Evolutionary conservation across 805 yeast genomes (phyloP).

Genomic region (Clavispora santaluciae): DNA sequence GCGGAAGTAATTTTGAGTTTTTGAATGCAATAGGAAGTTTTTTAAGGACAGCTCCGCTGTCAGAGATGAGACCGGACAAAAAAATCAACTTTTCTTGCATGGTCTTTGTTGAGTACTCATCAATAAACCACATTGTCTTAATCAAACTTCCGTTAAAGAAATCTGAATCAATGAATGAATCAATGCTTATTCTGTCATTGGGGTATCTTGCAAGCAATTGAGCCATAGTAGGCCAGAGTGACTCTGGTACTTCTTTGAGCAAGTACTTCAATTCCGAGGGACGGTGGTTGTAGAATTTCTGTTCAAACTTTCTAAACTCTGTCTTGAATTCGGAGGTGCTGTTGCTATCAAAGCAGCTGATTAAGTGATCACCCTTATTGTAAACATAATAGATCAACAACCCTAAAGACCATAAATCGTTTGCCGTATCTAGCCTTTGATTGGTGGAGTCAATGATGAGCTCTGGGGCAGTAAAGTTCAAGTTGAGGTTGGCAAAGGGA

Average conservation of each 20-base stretch:
- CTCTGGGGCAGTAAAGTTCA: slow-evolving; percentile 83
- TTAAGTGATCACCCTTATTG: slow-evolving; percentile 44
- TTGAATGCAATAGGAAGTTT: slow-evolving; percentile 42
- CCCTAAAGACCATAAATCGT: slow-evolving; percentile 85
- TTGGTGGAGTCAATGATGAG: slow-evolving; percentile 56
- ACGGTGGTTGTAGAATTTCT: slow-evolving; percentile 37
- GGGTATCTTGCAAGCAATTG: slow-evolving; percentile 55
- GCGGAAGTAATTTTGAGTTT: slow-evolving; percentile 70
- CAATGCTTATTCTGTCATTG: slow-evolving; percentile 52
- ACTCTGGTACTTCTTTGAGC: slow-evolving; percentile 53
- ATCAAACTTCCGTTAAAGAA: slow-evolving; percentile 81
- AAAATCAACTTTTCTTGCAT: slow-evolving; percentile 63
- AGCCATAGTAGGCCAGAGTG: slow-evolving; percentile 46
- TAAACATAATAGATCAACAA: slow-evolving; percentile 69
- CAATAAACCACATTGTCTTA: slow-evolving; percentile 74
- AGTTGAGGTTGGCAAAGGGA: slow-evolving; percentile 70
- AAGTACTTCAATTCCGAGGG: slow-evolving; percentile 38
- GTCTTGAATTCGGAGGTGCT: slow-evolving; percentile 58
- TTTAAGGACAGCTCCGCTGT: slow-evolving; percentile 19
- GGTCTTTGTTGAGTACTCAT: slow-evolving; percentile 74
- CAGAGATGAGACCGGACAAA: slow-evolving; percentile 54
- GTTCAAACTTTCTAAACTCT: slow-evolving; percentile 44
- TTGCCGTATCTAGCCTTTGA: slow-evolving; percentile 48
- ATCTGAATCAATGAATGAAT: slow-evolving; percentile 63
- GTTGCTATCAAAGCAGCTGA: slow-evolving; percentile 40